These are phyloP conservation scores for Cladosporium sp. DNA, from an alignment of 2,329 filamentous ascomycete species.

Conservation along the genomic window DNA sequence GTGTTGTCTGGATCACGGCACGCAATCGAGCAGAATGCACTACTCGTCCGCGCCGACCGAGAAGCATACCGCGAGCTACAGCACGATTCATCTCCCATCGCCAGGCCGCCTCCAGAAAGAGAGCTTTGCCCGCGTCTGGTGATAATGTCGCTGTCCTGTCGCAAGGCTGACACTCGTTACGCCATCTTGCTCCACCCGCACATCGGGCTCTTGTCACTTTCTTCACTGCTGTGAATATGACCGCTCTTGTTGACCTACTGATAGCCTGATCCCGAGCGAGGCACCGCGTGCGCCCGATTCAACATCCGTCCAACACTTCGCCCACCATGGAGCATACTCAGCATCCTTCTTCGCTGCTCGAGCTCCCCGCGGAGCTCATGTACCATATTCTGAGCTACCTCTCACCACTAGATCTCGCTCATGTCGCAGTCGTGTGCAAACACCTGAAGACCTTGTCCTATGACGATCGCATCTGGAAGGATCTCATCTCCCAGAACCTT, in stretches of 20 bases:
- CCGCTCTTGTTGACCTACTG: not conserved
- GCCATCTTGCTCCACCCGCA: conserved; percentile 6
- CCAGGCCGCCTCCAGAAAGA: not conserved
- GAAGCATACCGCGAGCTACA: not conserved
- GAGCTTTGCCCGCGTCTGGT: not conserved
- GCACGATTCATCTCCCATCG: not conserved
- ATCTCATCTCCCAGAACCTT: conserved; percentile 64
- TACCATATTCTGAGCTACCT: conserved; percentile 67
- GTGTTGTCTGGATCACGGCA: not conserved
- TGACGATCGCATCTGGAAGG: conserved; percentile 69
- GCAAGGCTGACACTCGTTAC: conserved; percentile 2
- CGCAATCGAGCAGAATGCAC: not conserved
- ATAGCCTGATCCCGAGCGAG: not conserved
- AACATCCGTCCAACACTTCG: not conserved
- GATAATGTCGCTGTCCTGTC: not conserved
- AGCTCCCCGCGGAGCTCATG: conserved; percentile 71
- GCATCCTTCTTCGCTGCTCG: conserved; percentile 36
- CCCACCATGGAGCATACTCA: conserved; percentile 5
- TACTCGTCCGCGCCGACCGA: not conserved
- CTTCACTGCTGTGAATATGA: not conserved
- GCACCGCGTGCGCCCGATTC: not conserved
- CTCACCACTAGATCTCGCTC: conserved; percentile 58
- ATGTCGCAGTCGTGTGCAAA: conserved; percentile 58
- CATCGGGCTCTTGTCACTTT: not conserved
- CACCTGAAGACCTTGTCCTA: conserved; percentile 54